These are phyloP conservation scores for Globisporangium splendens DNA, from an alignment of 352 stramenopile species.

Conservation along the genomic window DNA sequence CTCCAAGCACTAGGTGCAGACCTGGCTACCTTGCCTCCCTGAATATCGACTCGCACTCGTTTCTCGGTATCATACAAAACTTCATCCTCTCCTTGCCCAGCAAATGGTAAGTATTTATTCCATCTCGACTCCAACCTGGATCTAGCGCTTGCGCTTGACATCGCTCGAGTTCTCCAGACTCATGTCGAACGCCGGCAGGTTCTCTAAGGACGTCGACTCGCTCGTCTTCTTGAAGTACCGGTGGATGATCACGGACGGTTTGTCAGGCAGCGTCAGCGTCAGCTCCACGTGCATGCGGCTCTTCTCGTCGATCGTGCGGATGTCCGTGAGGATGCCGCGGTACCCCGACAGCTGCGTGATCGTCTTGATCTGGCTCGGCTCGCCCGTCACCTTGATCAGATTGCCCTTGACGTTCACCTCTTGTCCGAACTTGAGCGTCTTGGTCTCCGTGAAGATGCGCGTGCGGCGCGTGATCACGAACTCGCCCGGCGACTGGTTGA, in stretches of 20 bases:
- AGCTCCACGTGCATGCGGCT: slow-evolving; percentile 84
- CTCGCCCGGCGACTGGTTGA: slow-evolving; percentile 76
- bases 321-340: slow-evolving; percentile 69
- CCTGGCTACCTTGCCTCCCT: no score
- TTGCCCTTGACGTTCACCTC: slow-evolving; percentile 89
- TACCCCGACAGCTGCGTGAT: slow-evolving; percentile 80
- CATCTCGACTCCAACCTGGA: background rate
- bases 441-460: slow-evolving; percentile 89
- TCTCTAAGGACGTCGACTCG: slow-evolving; percentile 85
- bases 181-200: slow-evolving; percentile 84
- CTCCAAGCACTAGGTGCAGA: background rate
- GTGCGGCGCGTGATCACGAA: slow-evolving; percentile 86
- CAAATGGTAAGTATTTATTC: background rate
- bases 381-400: slow-evolving; percentile 79
- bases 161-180: slow-evolving; percentile 77
- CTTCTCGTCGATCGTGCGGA: slow-evolving; percentile 68
- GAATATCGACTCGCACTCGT: background rate
- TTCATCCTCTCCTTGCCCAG: background rate
- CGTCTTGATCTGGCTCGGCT: slow-evolving; percentile 68
- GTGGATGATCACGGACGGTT: slow-evolving; percentile 71
- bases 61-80: slow-evolving; percentile 6
- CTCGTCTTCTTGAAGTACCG: slow-evolving; percentile 87
- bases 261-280: slow-evolving; percentile 69
- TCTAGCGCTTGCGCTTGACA: slow-evolving; percentile 83
- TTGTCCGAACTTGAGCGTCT: slow-evolving; percentile 83